A percentile compares a stretch with the other conserved stretches of the same genome.
Evolutionary conservation across 768 basidiomycete genomes (phyloP).

Genomic region (Lactarius hengduanensis): DNA sequence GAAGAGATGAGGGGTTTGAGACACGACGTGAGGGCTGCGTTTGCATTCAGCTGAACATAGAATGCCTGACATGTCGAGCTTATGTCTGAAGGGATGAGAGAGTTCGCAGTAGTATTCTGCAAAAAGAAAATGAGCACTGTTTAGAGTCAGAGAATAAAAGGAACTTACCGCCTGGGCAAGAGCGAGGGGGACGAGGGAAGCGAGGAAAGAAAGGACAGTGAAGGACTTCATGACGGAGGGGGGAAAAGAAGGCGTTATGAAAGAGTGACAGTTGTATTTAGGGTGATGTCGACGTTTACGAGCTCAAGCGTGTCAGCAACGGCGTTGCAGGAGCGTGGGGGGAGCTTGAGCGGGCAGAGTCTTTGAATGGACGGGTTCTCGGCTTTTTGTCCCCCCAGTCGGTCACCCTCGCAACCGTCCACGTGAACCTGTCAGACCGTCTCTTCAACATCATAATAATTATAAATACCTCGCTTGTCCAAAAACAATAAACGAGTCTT

Average conservation of each 20-base stretch:
- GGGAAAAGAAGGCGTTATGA: constrained; percentile 12
- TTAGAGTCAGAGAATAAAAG: constrained; percentile 31
- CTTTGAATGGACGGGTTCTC: not conserved
- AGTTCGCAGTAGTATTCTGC: constrained; percentile 33
- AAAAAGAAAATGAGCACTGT: constrained; percentile 23
- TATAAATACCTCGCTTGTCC: not conserved
- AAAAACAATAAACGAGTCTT: not conserved
- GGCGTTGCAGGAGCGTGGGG: constrained; percentile 2
- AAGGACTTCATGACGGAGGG: constrained; percentile 51
- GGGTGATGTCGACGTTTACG: not conserved
- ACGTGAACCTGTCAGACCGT: not conserved
- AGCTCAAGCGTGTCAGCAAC: constrained; percentile 5
- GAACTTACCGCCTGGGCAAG: constrained; percentile 43
- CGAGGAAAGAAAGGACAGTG: constrained; percentile 50
- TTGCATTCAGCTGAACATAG: constrained; percentile 60
- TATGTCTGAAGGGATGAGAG: constrained; percentile 70
- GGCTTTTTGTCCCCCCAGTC: not conserved
- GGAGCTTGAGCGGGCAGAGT: not conserved
- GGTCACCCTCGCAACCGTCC: not conserved
- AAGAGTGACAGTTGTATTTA: constrained; percentile 19
- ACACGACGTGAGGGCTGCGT: constrained; percentile 59
- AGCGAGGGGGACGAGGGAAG: constrained; percentile 45
- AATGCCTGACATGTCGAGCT: constrained; percentile 54
- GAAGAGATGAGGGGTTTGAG: constrained; percentile 59
- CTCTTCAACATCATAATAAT: too few species aligned